Evolutionary conservation across 306 rosid genomes (phyloP), one percentile per base, ranked within the genome.

Genomic region (Lupinus albus): DNA sequence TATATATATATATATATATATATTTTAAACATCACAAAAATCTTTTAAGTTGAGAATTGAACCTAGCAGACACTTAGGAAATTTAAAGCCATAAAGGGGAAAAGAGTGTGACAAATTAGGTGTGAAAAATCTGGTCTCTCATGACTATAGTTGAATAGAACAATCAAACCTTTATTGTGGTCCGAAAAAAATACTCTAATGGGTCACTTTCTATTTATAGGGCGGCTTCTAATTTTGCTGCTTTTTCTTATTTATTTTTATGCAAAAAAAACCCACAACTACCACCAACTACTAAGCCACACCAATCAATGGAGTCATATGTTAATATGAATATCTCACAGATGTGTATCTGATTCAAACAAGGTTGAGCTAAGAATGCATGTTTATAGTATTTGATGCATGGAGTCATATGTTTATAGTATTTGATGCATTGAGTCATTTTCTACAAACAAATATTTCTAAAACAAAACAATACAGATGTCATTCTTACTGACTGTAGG

Each of bases 151-250:
- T 68, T 55, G 54, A 74, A 9, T 18, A 57, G 8, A 55, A 48
- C 70, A 65, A 54, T 15, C 20, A 20, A 73, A 7, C 28, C 44
- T 80, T 80, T 14, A 76, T 17, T 68, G 75, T 48, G 47, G 79
- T 42, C 64, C 58, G 5, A 1, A 15, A 33, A 50, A 79, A 76
- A 66, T 46, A n/a, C 61, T 62, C 36, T 15, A 9, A 1, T 68
- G 38, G 13, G 3, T 56, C 28, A 1, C 15, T 61, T 68, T 73
- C 84, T 2, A 89, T 88, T 91, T 60, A 89, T 83, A 20, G 85
- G 88, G 3, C 90, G 94, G 95, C 74, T 88, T 81, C 87, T 81
- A 80, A 78, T 69, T 18, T 61, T 39, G 57, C 17, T 68, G 8
- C 42, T 15, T 42, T 38, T 38, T 8, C 1, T 6, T 38, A 44